Evolutionary conservation across 2,329 filamentous ascomycete genomes (phyloP).

Genomic region (Hypoxylon sp.): DNA sequence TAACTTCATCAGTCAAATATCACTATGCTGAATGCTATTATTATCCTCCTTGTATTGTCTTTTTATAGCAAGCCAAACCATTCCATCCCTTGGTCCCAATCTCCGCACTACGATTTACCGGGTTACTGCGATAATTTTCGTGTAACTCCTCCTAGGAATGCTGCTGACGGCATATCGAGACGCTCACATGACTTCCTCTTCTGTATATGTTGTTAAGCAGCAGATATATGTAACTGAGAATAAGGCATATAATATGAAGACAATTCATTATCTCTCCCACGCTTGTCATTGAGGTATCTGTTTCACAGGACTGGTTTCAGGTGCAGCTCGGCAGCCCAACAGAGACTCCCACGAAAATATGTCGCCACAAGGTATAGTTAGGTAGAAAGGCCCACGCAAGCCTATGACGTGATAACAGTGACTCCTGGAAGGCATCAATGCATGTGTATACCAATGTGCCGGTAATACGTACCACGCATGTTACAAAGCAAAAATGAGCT

Average conservation of each 20-base stretch:
- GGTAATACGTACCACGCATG: constrained; percentile 13
- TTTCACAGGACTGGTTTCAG: constrained; percentile 1
- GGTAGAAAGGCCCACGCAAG: constrained; percentile 14
- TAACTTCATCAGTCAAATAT: constrained; percentile 4
- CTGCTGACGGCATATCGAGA: constrained; percentile 36
- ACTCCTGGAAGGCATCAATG: constrained; percentile 21
- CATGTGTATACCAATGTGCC: constrained; percentile 12
- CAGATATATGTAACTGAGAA: not conserved
- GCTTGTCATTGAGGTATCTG: not conserved
- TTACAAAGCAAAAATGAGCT: constrained; percentile 8
- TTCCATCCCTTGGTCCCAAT: not conserved
- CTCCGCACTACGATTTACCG: constrained; percentile 16
- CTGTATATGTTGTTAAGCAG: not conserved
- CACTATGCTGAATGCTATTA: not conserved
- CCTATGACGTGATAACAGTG: constrained; percentile 11
- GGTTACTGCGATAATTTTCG: constrained; percentile 22
- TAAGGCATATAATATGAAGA: not conserved
- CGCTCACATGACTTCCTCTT: constrained; percentile 37
- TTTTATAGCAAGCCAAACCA: not conserved
- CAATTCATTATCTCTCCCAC: not conserved
- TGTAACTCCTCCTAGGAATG: constrained; percentile 21
- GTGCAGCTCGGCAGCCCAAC: constrained; percentile 12
- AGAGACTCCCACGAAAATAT: not conserved
- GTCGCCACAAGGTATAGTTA: constrained; percentile 10
- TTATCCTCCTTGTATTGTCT: not conserved